phyloP scores from a whole-genome alignment of 805 yeast species.

The Starmerella etchellsii region DNA sequence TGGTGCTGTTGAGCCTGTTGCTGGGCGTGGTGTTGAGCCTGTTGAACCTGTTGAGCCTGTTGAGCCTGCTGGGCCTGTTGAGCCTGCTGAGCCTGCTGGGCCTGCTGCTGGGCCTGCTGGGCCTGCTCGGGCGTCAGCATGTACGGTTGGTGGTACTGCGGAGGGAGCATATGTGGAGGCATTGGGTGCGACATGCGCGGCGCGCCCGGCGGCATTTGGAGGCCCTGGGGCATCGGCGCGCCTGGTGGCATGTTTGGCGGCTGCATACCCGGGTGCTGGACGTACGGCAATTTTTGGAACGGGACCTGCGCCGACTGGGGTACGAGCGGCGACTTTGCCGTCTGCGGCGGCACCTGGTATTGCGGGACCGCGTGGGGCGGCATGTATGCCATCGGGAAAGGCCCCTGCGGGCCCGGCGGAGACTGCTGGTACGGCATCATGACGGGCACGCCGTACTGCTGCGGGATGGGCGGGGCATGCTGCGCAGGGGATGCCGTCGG shows the following conservation, averaged over 20 bases:
- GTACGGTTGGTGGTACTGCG: slow-evolving; percentile 20
- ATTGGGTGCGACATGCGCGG: background rate
- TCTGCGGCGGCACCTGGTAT: background rate
- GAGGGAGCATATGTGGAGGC: slow-evolving; percentile 11
- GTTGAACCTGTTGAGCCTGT: background rate
- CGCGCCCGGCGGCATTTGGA: too few species aligned
- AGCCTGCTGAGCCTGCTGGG: background rate
- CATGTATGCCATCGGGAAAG: too few species aligned
- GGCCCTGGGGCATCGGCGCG: background rate
- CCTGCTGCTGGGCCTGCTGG: slow-evolving; percentile 1
- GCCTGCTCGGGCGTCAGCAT: background rate
- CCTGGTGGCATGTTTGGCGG: background rate
- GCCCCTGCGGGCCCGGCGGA: slow-evolving; percentile 4
- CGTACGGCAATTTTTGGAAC: slow-evolving; percentile 1
- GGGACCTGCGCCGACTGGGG: slow-evolving; percentile 4
- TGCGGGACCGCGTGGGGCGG: background rate
- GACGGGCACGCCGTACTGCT: slow-evolving; percentile 8
- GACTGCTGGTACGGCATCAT: slow-evolving; percentile 7
- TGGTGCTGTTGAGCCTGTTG: background rate
- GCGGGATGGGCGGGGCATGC: slow-evolving; percentile 13
- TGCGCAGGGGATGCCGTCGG: background rate
- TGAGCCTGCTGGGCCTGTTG: background rate
- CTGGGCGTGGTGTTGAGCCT: too few species aligned
- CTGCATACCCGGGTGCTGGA: slow-evolving; percentile 1
- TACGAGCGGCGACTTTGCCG: slow-evolving; percentile 1